Evolutionary conservation across 2,329 filamentous ascomycete species (phyloP).

Genomic region (Chrysoporthe puriensis): DNA sequence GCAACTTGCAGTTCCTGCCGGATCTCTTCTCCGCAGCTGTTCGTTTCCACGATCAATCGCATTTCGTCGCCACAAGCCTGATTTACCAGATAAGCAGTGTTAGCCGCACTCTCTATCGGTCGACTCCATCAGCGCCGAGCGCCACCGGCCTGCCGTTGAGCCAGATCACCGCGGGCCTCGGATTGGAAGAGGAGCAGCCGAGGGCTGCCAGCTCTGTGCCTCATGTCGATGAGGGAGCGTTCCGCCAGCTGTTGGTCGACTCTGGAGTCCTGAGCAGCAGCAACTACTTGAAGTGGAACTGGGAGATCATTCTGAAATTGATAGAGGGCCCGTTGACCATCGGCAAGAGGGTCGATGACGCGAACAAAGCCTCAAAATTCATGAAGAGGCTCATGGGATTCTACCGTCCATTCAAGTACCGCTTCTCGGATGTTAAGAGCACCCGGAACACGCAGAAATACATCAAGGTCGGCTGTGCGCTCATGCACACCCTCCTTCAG

Average conservation of each 20-base stretch:
- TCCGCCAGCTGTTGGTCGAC: slow-evolving; percentile 70
- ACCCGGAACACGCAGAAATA: slow-evolving; percentile 95
- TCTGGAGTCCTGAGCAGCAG: slow-evolving; percentile 86
- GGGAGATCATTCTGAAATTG: slow-evolving; percentile 87
- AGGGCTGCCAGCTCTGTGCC: slow-evolving; percentile 50
- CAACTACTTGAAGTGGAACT: slow-evolving; percentile 96
- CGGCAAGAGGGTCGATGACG: slow-evolving; percentile 89
- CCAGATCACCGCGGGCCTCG: slow-evolving; percentile 50
- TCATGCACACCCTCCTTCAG: slow-evolving; percentile 85
- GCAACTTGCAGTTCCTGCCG: slow-evolving; percentile 83
- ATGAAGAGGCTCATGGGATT: slow-evolving; percentile 94
- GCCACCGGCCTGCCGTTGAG: slow-evolving; percentile 45
- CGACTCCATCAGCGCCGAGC: slow-evolving; percentile 54
- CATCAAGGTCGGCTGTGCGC: slow-evolving; percentile 82
- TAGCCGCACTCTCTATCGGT: slow-evolving; percentile 87
- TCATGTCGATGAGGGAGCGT: slow-evolving; percentile 64
- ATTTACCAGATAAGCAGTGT: slow-evolving; percentile 99
- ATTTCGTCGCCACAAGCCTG: slow-evolving; percentile 83
- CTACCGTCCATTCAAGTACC: slow-evolving; percentile 94
- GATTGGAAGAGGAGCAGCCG: slow-evolving; percentile 59
- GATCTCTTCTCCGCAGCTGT: slow-evolving; percentile 80
- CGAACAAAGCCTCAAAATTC: slow-evolving; percentile 93
- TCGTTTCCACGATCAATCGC: slow-evolving; percentile 69
- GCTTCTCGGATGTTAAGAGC: slow-evolving; percentile 87
- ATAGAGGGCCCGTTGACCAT: slow-evolving; percentile 92